Base-by-base conservation (phyloP, 2,329 filamentous ascomycete genomes). In the Xylaria sp. region DNA sequence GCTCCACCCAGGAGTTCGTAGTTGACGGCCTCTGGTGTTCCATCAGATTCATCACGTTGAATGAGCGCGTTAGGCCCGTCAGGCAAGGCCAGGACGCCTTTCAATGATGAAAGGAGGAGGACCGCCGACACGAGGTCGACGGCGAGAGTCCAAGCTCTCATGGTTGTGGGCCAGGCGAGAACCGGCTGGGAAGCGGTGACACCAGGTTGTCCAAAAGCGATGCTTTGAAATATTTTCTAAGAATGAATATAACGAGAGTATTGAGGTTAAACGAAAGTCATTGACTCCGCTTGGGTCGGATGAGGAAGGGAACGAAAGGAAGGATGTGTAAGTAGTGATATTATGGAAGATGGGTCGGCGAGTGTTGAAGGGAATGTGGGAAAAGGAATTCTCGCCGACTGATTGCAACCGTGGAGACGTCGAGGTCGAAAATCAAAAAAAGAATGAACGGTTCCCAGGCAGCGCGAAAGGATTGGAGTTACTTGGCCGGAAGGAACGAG, bases 101-200 rank as follows among this genome's bases (percentile, higher is more conserved):
- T 53, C 26, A 66, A 11, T 41, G 44, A 66, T 46, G 59, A 47
- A 16, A 72, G 41, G 19, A 76, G 49, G 44, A 66, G 29, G 21
- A 67, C 52, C 50, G 69, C 70, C 63, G 69, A 73, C 58, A 70
- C 54, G 24, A 75, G 48, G 64, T 69, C 66, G 57, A 66, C 49
- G 57, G 65, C 56, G 48, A 72, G 57, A 63, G 63, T 63, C 13
- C 60, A 69, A 21, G 52, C 63, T 59, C 70, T 74, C 77, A 79
- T 79, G 49, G 34, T 69, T 44, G 13, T 29, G 42, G 48, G 42
- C 44, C 24, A 26, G n/a, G 24, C 19, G 19, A 34, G 44, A 43
- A 39, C 17, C 40, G 40, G 34, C 17, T 4, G 41, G 49, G 17
- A 54, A 20, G 39, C 11, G 29, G 16, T 13, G 29, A 34, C 29